Evolutionary conservation across 768 basidiomycete species (phyloP).

Genomic region (Hygrophoropsis aurantiaca): DNA sequence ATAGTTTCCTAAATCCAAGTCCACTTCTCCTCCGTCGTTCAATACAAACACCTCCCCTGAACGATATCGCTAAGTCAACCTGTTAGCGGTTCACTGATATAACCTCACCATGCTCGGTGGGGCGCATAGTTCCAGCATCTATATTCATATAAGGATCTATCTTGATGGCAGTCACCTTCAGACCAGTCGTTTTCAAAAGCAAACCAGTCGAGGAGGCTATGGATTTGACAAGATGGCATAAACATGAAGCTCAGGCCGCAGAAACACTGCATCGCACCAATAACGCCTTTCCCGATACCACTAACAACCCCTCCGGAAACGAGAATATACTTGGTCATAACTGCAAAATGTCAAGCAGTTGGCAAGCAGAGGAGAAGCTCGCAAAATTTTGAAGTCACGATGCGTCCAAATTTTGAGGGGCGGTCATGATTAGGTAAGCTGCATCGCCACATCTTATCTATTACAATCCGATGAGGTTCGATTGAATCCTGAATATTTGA

Average conservation of each 20-base stretch:
- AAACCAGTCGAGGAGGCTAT: slow-evolving; percentile 95
- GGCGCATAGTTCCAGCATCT: slow-evolving; percentile 98
- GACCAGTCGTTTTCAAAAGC: slow-evolving; percentile 89
- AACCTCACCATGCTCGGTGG: slow-evolving; percentile 90
- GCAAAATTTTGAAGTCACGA: slow-evolving; percentile 10
- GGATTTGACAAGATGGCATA: slow-evolving; percentile 22
- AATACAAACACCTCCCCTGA: slow-evolving; percentile 95
- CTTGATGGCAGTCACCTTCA: slow-evolving; percentile 98
- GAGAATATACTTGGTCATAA: slow-evolving; percentile 94
- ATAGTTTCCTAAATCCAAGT: slow-evolving; percentile 97
- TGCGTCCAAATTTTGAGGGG: slow-evolving; percentile 13
- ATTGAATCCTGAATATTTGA: no score
- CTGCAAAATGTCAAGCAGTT: slow-evolving; percentile 8
- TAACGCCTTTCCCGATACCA: slow-evolving; percentile 98
- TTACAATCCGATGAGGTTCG: no score
- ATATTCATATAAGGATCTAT: slow-evolving; percentile 99
- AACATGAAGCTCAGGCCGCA: slow-evolving; percentile 14
- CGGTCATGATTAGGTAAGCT: not conserved
- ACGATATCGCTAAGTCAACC: not conserved
- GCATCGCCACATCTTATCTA: slow-evolving; percentile 9
- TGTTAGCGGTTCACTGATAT: not conserved
- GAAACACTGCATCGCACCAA: slow-evolving; percentile 60
- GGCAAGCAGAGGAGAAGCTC: slow-evolving; percentile 8
- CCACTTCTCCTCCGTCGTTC: slow-evolving; percentile 98
- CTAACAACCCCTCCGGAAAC: slow-evolving; percentile 97